Base-by-base conservation (phyloP, 2,329 filamentous ascomycete genomes). In the Pseudopyricularia javanii region DNA sequence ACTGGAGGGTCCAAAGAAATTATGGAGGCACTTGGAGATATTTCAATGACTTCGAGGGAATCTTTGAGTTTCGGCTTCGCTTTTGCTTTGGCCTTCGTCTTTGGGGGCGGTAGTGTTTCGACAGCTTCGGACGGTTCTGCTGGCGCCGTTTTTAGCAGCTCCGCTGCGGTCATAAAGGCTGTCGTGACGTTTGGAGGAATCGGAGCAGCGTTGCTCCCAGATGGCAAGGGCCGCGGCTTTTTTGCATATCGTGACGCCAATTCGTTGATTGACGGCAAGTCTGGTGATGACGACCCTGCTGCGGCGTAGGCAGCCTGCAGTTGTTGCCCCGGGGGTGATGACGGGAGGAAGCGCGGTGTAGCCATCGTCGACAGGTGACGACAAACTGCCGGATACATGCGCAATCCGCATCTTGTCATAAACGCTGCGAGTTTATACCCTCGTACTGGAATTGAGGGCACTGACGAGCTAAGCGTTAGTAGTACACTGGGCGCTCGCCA, bases 181-280 rank as follows among this genome's bases (percentile, higher is more conserved):
- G 59, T 61, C 15, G 60, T 56, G 2, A 65, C 66, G 58, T 68
- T 59, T 15, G 63, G 56, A 4, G 72, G 66, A 34, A 73, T 66
- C 4, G 68, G 58, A 1, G 64, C 57, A 3, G 65, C 64, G 55
- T 66, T 64, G 56, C 62, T 71, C 6, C 68, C 70, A 40, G 62
- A 69, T 40, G 61, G 61, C 9, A 71, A 55, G 1, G 65, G 43
- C 40, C 24, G 17, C 3, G 68, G 59, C 11, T 59, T 66, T 26
- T 59, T 67, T 11, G 59, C 57, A 34, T 56, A 61, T 52, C 69
- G 72, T 3, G 68, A 65, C 1, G 76, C 57, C 9, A 82, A 61
- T 3, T 80, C 71, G 35, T 68, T 67, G 0, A 81, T 63, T 0
- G 77, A 71, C 3, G 79, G 79, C 0, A 82, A 63, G n/a, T 69